Evolutionary conservation across 2,329 filamentous ascomycete genomes (phyloP).

Genomic region (Neonectria hederae): DNA sequence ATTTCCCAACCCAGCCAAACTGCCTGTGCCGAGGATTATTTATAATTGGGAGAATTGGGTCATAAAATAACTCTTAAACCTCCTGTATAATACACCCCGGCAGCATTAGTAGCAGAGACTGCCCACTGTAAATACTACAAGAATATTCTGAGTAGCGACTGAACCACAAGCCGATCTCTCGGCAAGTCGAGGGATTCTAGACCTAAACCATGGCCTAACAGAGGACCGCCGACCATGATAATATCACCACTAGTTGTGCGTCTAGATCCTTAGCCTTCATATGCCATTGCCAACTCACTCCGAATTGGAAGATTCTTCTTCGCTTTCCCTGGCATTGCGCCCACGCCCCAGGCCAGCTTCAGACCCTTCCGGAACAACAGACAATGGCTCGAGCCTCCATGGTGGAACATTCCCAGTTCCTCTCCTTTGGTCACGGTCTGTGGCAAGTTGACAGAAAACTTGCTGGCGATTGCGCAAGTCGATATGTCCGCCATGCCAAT

Average conservation of each 20-base stretch:
- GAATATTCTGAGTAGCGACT: not conserved
- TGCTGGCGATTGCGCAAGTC: constrained; percentile 64
- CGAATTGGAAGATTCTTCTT: constrained; percentile 32
- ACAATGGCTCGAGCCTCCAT: constrained; percentile 73
- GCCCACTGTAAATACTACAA: too few species aligned
- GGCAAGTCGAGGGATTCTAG: not conserved
- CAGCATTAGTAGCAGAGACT: too few species aligned
- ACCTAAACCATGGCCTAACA: not conserved
- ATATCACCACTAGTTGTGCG: not conserved
- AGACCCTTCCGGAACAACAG: constrained; percentile 68
- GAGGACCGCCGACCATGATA: not conserved
- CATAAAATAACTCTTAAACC: too few species aligned
- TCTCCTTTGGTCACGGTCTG: constrained; percentile 64
- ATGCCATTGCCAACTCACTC: constrained; percentile 28
- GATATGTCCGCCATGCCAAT: constrained; percentile 78
- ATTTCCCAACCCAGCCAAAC: too few species aligned
- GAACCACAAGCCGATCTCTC: not conserved
- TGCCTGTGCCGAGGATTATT: too few species aligned
- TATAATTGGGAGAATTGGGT: too few species aligned
- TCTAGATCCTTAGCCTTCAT: not conserved
- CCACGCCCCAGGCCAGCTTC: constrained; percentile 45
- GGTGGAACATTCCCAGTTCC: constrained; percentile 78
- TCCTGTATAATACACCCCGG: too few species aligned
- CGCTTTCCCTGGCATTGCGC: constrained; percentile 21
- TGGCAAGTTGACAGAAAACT: constrained; percentile 11